Base-by-base conservation (phyloP, 1,284 basidiomycete genomes). In the Leccinum ponderosum region DNA sequence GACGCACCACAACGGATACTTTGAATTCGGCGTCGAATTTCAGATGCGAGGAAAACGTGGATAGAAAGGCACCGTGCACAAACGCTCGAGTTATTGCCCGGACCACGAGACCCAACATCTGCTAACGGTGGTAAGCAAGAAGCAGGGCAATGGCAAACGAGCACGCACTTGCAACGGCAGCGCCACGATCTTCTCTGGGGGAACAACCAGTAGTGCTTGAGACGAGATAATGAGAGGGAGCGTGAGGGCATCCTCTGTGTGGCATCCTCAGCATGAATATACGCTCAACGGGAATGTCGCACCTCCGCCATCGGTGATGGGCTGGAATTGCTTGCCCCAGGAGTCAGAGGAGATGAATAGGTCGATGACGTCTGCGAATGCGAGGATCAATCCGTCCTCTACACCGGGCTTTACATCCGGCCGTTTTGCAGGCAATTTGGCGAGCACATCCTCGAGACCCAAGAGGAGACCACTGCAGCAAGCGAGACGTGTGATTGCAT, bases 311-410 rank as follows among this genome's bases (percentile, higher is more conserved):
- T 82, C 78, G 5, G 77, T 75, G 15, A 75, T 74, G 20, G 81
- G 80, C 57, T 80, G 79, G 68, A 90, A 91, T 67, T 91, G 88
- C 53, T 76, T 80, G 68, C 86, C 84, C 90, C 90, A 91, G 35
- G 81, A 82, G 39, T 75, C 75, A 3, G 74, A 72, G 11, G 69
- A 75, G 8, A 53, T 62, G 64, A 86, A 84, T n/a, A 79, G 70
- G 65, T 91, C 89, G 71, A 90, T 83, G 7, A 86, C 81, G 69
- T 91, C 89, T 7, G 90, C 90, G 35, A 90, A 77, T 4, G 87
- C 82, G 33, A 92, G 76, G 15, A 91, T 78, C 27, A 85, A 70
- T 68, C 88, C 85, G 60, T 89, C 83, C 71, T 92, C 87, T 5
- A 87, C 79, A 53, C 68, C 72, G 3, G 74, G 75, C 57, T 79